Conservation (phyloP, 495 filamentous ascomycete species). For the Xylaria telfairii region DNA sequence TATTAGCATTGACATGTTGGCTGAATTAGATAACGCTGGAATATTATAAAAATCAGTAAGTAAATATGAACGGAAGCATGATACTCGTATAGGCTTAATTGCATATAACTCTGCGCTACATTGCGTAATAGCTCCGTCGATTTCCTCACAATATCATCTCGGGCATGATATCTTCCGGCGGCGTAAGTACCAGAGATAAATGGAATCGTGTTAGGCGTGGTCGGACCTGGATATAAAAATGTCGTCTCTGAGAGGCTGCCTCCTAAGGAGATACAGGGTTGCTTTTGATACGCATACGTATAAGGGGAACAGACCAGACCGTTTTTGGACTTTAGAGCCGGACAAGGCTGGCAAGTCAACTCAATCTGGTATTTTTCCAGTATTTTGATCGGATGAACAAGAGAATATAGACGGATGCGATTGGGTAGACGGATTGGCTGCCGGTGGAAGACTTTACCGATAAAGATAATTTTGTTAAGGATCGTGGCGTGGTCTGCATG, state of each 20-base stretch:
- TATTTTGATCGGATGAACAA: conserved; percentile 10
- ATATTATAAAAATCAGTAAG: neutral
- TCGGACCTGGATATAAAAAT: neutral
- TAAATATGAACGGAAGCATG: neutral
- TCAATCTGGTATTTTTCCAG: neutral
- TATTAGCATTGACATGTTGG: too few relatives aligned
- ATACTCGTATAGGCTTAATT: neutral
- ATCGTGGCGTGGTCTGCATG: neutral
- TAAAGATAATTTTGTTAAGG: neutral
- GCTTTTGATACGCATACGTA: neutral
- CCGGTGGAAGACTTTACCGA: neutral
- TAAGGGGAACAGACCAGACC: neutral
- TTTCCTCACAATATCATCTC: neutral
- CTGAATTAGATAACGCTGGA: neutral
- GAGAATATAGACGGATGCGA: neutral
- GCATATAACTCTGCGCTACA: neutral
- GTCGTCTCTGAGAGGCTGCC: neutral
- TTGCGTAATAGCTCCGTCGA: neutral
- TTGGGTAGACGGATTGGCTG: neutral
- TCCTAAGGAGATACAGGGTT: neutral
- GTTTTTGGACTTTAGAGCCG: neutral
- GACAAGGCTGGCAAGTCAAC: neutral
- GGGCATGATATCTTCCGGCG: conserved; percentile 3
- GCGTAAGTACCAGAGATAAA: neutral
- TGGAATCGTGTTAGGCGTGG: neutral